Evolutionary conservation across 2,329 filamentous ascomycete genomes (phyloP).

Genomic region (Fusarium dimerum): DNA sequence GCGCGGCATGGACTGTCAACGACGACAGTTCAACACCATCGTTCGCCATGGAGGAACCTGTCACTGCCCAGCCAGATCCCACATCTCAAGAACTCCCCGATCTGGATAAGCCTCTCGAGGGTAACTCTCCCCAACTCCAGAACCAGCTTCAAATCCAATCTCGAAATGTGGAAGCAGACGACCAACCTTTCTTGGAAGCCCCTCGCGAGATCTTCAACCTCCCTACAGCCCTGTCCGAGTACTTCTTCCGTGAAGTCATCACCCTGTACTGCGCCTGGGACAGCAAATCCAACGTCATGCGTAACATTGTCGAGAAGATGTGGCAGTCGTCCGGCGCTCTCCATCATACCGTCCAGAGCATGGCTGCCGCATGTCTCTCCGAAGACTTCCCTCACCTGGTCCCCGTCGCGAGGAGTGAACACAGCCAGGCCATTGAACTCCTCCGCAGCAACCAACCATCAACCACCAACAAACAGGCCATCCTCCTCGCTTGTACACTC

Average conservation of each 20-base stretch:
- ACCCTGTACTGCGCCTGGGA: conserved; percentile 24
- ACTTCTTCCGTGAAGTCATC: conserved; percentile 25
- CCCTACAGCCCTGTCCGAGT: conserved; percentile 15
- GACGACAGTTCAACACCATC: not conserved
- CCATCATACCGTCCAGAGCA: conserved; percentile 26
- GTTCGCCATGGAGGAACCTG: not conserved
- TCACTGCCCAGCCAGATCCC: not conserved
- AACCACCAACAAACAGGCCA: not conserved
- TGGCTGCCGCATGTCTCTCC: conserved; percentile 23
- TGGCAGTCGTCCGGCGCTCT: conserved; percentile 20
- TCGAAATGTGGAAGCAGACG: not conserved
- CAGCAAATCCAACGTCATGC: conserved; percentile 21
- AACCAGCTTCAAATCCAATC: not conserved
- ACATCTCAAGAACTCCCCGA: not conserved
- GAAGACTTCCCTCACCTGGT: conserved; percentile 20
- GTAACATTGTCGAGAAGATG: conserved; percentile 18
- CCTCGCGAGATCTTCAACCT: conserved; percentile 12
- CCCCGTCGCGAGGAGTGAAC: conserved; percentile 7
- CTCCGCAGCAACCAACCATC: not conserved
- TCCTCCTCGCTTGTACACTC: conserved; percentile 11
- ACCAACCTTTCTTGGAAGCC: not conserved
- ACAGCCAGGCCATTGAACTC: conserved; percentile 9
- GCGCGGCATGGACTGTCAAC: not conserved
- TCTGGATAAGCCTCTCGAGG: not conserved
- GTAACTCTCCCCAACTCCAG: not conserved